Conservation (phyloP, 106 monocot genomes). For the Dendrobium nobile region DNA sequence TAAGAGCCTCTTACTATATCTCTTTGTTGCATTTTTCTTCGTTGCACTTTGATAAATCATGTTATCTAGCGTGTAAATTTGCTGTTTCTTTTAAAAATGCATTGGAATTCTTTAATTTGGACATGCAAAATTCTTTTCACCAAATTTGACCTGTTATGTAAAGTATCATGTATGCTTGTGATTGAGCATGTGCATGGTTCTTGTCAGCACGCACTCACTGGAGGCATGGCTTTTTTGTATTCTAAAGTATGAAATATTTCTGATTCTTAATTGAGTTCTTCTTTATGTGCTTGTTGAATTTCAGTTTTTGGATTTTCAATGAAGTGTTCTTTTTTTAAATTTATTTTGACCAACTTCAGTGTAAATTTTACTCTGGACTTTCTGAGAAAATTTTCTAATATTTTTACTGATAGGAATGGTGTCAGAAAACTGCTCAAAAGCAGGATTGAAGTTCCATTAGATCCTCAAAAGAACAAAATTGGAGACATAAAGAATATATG, state of each 20-base stretch:
- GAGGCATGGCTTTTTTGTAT: not conserved
- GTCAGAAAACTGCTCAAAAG: conserved; percentile 14
- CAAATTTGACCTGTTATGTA: not conserved
- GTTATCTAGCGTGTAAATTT: not conserved
- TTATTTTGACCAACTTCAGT: not conserved
- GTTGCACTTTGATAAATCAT: not conserved
- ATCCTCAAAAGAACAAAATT: conserved; percentile 72
- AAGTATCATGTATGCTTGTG: not conserved
- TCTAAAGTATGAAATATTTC: not conserved
- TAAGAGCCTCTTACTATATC: too few relatives aligned
- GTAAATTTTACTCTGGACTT: not conserved
- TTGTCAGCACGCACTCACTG: not conserved
- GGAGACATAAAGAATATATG: conserved; percentile 89
- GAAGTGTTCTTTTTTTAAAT: not conserved
- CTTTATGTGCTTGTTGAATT: not conserved
- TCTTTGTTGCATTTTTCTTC: too few relatives aligned
- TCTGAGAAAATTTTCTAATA: not conserved
- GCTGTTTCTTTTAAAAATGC: not conserved
- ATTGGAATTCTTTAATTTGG: not conserved
- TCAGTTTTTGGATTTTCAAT: not conserved
- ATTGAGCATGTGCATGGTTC: not conserved
- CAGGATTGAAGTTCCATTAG: conserved; percentile 63
- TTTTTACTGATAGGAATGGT: conserved; percentile 17
- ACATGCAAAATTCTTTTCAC: not conserved
- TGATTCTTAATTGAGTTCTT: not conserved